Evolutionary conservation across 768 basidiomycete genomes (phyloP), one percentile per base, ranked within the genome.

Genomic region (Suillus fuscotomentosus): DNA sequence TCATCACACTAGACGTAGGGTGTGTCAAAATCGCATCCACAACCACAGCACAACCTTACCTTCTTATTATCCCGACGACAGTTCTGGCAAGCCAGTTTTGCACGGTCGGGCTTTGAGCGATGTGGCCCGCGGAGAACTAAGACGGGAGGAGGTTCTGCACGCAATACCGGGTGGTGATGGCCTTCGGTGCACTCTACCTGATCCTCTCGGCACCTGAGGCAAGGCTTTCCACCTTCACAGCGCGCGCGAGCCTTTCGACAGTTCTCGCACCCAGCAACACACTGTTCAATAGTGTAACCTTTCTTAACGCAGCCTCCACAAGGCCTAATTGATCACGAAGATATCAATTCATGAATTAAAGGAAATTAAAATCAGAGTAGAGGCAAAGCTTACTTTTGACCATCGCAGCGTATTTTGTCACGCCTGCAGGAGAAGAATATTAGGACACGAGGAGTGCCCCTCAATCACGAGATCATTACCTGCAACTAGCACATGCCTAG

Each of bases 41-140:
- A 41, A 66, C 20, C 27, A 48, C 17, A 56, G 24, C 50, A 50
- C 53, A 50, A 38, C 60, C 70, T 6, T 61, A 82, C 87, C 84
- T 88, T 88, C 73, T 88, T 88, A 70, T 88, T 88, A 68, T 87
- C 87, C 66, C 82, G 82, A 36, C 86, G 82, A 73, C 88, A 88
- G 59, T 76, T 83, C 67, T 82, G 80, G 73, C 87, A 88, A 2
- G 87, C 86, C 63, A 85, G 63, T 68, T 87, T 88, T 45, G 82
- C 85, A 43, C 86, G 80, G 65, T 87, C 86, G 69, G 75, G 74
- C 65, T 72, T 76, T 24, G 75, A 70, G 53, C 79, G 74, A 65
- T 60, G 61, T 66, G 53, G 62, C 24, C 39, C 56, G 67, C 78
- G 67, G 62, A 68, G 61, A 59, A 71, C 65, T 24, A 72, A 56